Evolutionary conservation across 169 alveolate genomes (phyloP).

Genomic region (Babesia caballi): DNA sequence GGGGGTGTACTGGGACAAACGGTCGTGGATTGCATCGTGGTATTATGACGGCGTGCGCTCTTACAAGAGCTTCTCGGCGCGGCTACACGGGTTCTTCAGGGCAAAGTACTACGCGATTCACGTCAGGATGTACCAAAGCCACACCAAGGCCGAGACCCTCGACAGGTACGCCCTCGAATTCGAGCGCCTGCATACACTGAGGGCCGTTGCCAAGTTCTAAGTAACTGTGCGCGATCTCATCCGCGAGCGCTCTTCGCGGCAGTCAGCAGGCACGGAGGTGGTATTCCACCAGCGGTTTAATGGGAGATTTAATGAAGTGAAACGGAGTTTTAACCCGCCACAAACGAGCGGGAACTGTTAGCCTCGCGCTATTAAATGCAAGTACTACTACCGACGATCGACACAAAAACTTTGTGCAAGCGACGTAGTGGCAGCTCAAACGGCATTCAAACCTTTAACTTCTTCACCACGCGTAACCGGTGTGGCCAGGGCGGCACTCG

Average conservation of each 20-base stretch:
- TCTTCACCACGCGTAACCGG: too few relatives aligned
- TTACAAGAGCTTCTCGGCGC: conserved; percentile 80
- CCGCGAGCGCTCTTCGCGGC: too few relatives aligned
- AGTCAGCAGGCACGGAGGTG: too few relatives aligned
- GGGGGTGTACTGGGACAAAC: conserved; percentile 84
- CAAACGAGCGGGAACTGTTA: not conserved
- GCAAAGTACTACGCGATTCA: conserved; percentile 82
- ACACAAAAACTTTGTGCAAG: too few relatives aligned
- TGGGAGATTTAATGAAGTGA: conserved; percentile 22
- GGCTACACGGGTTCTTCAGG: conserved; percentile 80
- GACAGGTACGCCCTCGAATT: conserved; percentile 32
- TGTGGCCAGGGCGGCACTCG: too few relatives aligned
- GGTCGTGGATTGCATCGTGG: conserved; percentile 87
- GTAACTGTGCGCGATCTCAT: too few relatives aligned
- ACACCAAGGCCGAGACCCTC: conserved; percentile 12
- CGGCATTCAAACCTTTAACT: too few relatives aligned
- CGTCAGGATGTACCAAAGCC: conserved; percentile 73
- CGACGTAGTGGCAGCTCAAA: too few relatives aligned
- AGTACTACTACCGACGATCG: not conserved
- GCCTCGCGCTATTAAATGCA: conserved; percentile 11
- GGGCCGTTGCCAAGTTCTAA: too few relatives aligned
- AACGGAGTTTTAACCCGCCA: not conserved
- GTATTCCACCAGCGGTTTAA: not conserved
- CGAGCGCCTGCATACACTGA: conserved; percentile 22
- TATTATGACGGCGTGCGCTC: conserved; percentile 75